Base-by-base conservation (phyloP, 148 eudicot genomes). In the Silene conica region DNA sequence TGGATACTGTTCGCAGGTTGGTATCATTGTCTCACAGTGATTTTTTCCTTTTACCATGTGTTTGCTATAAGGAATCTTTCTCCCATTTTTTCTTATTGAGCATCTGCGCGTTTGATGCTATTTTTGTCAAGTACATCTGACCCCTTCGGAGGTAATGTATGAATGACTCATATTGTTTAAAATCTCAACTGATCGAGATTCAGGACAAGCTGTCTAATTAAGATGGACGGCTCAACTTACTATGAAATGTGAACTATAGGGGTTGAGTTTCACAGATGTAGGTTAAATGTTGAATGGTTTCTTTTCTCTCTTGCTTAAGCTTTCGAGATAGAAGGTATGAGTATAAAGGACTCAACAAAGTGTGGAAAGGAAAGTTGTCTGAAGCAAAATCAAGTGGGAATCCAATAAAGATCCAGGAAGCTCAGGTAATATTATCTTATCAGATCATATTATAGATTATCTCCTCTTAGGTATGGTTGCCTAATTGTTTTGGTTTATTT, bases 291-390 rank as follows among this genome's bases (percentile, higher is more conserved):
- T 73, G 21, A 78, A 34, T 38, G 22, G 34, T 60, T 59, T 76
- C 13, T 57, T 66, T 45, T 50, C 76, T 81, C 21, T 77, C 78
- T 78, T 68, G 48, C 58, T 80, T 43, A 73, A 95, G 99, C 82
- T 95, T 95, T 80, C 97, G 99, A 80, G 99, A 95, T 83, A 84
- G 99, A 86, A 86, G 99, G 81, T 95, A 95, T 75, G 99, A 95
- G 69, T 95, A 95, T 79, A 95, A 95, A 85, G 97, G 97, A 34
- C 97, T 92, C 62, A 95, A 95, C 84, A 95, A 95, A 81, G 94
- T 89, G 25, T 95, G 99, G 99, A 95, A 95, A 79, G 97, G 94
- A 60, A 95, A 92, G 80, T 72, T 95, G 73, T 86, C 92, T 25
- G 97, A 95, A 80, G 99, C 99, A 74, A 95, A 92, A 82, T 84